Evolutionary conservation across 495 filamentous ascomycete species (phyloP), one percentile per base, ranked within the genome.

Genomic region (Lentithecium fluviatile): DNA sequence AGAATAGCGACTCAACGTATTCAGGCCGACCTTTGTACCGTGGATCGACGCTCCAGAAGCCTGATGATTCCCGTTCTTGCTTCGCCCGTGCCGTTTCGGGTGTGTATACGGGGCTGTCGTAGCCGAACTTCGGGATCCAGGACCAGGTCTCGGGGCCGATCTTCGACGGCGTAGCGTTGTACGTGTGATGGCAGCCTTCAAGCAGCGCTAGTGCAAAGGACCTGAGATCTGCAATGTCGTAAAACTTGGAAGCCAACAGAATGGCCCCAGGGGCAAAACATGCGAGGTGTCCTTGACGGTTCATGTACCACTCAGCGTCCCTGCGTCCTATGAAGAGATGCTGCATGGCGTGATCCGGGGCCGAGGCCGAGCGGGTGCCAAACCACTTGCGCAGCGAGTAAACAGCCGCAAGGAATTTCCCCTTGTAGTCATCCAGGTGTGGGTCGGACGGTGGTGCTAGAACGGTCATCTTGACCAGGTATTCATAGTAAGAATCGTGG

Each of bases 151-250:
- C 69, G 0, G 70, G 69, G 37, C 63, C 68, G 52, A 73, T 62
- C 4, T 66, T 60, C 6, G 64, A 55, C 17, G 69, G 60, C 10
- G 69, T 60, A 0, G 66, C 65, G 13, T 52, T 54, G 45, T 69
- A 69, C 19, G 58, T 59, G 50, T 73, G 66, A 38, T 60, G 70
- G 56, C 70, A 73, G n/a, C 56, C 68, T 63, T 73, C 70, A 6
- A 73, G 66, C 0, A 73, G 55, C 3, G 70, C 70, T 1, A 61
- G 58, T 12, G 59, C 70, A 38, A 71, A 65, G n/a, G 59, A 55
- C 36, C 54, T 36, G 7, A 71, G 58, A 53, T 65, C 17, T 1
- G 59, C 50, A 2, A 57, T 25, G 17, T 64, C 32, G 46, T 65
- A 55, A 32, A 34, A 58, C 23, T 58, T 55, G 29, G 58, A 58